These are phyloP conservation scores for Clonostachys rhizophaga DNA, from an alignment of 2,329 filamentous ascomycete species.

Conservation along the genomic window DNA sequence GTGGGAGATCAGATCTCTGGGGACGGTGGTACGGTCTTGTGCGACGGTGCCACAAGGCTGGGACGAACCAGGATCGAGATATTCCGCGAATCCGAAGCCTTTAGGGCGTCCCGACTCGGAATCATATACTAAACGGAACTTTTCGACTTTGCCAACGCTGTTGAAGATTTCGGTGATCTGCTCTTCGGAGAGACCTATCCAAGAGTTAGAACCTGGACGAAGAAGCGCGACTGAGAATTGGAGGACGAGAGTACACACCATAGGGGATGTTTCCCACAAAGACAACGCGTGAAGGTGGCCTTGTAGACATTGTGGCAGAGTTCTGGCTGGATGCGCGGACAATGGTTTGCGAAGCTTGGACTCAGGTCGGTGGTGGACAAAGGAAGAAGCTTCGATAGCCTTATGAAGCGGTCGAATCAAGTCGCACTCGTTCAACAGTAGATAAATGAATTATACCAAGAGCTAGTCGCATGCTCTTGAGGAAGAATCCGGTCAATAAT, in stretches of 20 bases:
- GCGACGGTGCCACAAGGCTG: not conserved
- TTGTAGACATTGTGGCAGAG: conserved; percentile 55
- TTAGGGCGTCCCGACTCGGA: conserved; percentile 92
- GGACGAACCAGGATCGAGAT: conserved; percentile 74
- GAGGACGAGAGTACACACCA: conserved; percentile 38
- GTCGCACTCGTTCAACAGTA: too few species aligned
- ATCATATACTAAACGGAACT: conserved; percentile 92
- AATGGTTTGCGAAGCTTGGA: too few species aligned
- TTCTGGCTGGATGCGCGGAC: too few species aligned
- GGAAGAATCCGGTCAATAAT: too few species aligned
- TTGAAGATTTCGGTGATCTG: conserved; percentile 93
- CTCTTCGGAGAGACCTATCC: conserved; percentile 83
- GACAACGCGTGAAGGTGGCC: conserved; percentile 72
- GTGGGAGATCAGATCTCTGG: not conserved
- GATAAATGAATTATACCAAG: too few species aligned
- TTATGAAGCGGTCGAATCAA: too few species aligned
- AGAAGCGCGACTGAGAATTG: not conserved
- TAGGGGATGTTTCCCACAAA: conserved; percentile 88
- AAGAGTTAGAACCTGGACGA: not conserved
- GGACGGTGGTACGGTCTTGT: not conserved
- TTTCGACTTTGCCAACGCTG: conserved; percentile 83
- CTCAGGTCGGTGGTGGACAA: too few species aligned
- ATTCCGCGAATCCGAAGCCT: conserved; percentile 95
- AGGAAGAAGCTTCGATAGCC: too few species aligned
- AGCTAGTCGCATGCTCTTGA: too few species aligned